A percentile compares a stretch with the other conserved stretches of the same genome.
These are phyloP conservation scores for Fraxinus sp. DNA, from an alignment of 305 asterid species.

Conservation along the genomic window DNA sequence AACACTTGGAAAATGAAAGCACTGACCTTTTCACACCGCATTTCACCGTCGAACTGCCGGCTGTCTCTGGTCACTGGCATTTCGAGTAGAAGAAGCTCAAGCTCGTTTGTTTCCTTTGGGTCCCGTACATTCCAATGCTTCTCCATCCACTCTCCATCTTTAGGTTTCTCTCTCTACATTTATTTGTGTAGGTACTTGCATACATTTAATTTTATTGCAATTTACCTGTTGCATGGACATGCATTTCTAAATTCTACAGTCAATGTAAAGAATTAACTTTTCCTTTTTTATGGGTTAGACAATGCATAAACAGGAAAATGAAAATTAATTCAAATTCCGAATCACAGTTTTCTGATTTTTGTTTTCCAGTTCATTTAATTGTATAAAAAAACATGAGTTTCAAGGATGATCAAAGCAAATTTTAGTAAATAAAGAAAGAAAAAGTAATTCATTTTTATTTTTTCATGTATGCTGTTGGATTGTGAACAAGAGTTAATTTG, in stretches of 20 bases:
- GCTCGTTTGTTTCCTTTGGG: conserved; percentile 26
- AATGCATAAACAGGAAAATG: neutral
- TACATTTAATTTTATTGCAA: neutral
- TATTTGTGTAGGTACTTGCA: neutral
- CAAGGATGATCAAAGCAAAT: too few species aligned
- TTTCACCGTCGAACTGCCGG: conserved; percentile 26
- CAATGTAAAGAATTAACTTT: neutral
- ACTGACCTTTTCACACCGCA: conserved; percentile 27
- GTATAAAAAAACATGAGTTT: too few species aligned
- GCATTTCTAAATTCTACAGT: neutral
- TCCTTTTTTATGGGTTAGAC: neutral
- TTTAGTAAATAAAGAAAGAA: too few species aligned
- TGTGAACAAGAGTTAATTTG: neutral
- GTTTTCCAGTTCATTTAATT: neutral
- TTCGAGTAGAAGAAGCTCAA: conserved; percentile 22
- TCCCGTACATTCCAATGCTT: conserved; percentile 33
- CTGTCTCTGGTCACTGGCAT: conserved; percentile 10
- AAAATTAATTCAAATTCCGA: neutral
- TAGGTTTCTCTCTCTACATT: conserved; percentile 33
- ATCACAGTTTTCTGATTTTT: neutral
- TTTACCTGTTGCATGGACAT: neutral
- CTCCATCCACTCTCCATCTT: conserved; percentile 32
- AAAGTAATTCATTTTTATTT: too few species aligned
- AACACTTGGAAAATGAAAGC: conserved; percentile 40
- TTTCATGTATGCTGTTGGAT: neutral